Percentiles rank a stretch among this genome's conserved stretches.
These are phyloP conservation scores for Podila epicladia DNA, from an alignment of 192 early-diverging fungal species.

Conservation along the genomic window DNA sequence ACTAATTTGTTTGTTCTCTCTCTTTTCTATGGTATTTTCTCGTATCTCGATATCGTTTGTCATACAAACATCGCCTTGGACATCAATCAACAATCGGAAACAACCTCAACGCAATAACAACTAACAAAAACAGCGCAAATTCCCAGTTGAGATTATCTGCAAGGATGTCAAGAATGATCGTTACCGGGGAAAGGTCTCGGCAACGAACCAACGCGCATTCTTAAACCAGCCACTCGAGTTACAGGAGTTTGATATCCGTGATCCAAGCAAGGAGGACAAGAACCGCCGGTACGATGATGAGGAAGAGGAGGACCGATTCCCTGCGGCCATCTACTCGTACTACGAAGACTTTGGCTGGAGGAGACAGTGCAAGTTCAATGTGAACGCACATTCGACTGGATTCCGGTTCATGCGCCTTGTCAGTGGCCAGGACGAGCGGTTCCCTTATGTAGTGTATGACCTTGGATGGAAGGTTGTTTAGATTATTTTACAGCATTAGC, in stretches of 20 bases:
- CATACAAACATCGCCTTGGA: neutral
- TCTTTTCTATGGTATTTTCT: neutral
- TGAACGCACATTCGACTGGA: slow-evolving; percentile 19
- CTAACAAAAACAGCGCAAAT: slow-evolving; percentile 1
- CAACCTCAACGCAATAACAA: neutral
- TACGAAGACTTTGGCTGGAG: slow-evolving; percentile 49
- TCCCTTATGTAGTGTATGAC: slow-evolving; percentile 46
- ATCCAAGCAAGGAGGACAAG: slow-evolving; percentile 19
- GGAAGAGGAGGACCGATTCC: neutral
- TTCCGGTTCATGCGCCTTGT: slow-evolving; percentile 49
- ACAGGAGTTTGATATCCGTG: slow-evolving; percentile 19
- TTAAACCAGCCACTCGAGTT: slow-evolving; percentile 24
- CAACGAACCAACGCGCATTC: slow-evolving; percentile 18
- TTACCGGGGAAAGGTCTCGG: slow-evolving; percentile 20
- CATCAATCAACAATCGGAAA: neutral
- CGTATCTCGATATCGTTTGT: neutral
- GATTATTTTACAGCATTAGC: neutral
- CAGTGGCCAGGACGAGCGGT: slow-evolving; percentile 34
- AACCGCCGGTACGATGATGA: slow-evolving; percentile 7
- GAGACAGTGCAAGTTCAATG: slow-evolving; percentile 42
- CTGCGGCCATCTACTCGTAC: slow-evolving; percentile 9
- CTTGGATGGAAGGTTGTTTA: slow-evolving; percentile 49
- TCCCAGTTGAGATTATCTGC: slow-evolving; percentile 18
- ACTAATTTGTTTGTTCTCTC: neutral
- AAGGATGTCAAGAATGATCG: slow-evolving; percentile 34